phyloP scores from a whole-genome alignment of 179 eudicot genomes.

The Silene vulgaris region DNA sequence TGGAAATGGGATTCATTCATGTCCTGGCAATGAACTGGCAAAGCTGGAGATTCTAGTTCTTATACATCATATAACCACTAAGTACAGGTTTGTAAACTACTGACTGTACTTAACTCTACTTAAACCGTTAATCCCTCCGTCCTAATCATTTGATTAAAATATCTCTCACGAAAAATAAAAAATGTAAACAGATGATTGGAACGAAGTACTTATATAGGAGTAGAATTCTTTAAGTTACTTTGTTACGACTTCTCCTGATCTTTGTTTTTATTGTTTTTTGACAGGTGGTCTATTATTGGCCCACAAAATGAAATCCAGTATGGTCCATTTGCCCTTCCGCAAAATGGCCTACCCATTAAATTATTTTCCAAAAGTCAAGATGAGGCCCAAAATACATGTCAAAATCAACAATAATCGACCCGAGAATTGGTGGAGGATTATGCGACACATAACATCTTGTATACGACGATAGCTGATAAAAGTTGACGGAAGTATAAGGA shows the following conservation, averaged over 20 bases:
- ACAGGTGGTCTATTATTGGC: slow-evolving; percentile 82
- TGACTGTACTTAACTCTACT: background rate
- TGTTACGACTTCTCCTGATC: slow-evolving; percentile 19
- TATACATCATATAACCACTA: slow-evolving; percentile 67
- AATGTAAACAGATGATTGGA: no score
- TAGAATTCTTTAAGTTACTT: background rate
- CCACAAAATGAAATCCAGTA: slow-evolving; percentile 90
- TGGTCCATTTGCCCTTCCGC: slow-evolving; percentile 95
- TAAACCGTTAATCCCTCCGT: no score
- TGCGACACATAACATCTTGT: no score
- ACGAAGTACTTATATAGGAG: no score
- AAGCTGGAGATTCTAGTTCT: slow-evolving; percentile 76
- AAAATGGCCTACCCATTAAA: slow-evolving; percentile 82
- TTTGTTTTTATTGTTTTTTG: slow-evolving; percentile 19
- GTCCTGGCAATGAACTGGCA: slow-evolving; percentile 85
- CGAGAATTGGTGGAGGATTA: no score
- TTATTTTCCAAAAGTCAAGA: slow-evolving; percentile 42
- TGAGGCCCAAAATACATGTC: background rate
- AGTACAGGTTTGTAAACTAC: slow-evolving; percentile 46
- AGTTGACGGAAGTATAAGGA: no score
- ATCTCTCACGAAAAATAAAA: no score
- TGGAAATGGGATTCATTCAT: slow-evolving; percentile 78
- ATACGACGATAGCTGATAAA: no score
- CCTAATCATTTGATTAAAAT: no score
- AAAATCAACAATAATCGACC: background rate